Conservation (phyloP, 805 yeast species). For the Wickerhamiella slavikovae region DNA sequence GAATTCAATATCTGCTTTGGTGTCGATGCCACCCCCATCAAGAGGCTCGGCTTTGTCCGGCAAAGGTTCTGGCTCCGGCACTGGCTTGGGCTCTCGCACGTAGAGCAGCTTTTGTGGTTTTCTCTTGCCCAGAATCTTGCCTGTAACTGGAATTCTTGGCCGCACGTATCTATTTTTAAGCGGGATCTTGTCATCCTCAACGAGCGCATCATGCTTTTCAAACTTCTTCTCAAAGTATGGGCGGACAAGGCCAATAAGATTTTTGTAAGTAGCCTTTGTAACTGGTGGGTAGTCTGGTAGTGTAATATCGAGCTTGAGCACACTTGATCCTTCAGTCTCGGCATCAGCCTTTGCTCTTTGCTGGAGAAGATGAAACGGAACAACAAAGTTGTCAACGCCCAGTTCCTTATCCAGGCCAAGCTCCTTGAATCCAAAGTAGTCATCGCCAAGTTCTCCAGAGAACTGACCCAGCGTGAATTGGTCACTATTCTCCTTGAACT, state of each 20-base stretch:
- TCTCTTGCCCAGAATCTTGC: conserved; percentile 34
- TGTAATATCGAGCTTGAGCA: conserved; percentile 26
- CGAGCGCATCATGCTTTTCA: conserved; percentile 9
- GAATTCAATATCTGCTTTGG: too few relatives aligned
- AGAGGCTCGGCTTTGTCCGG: too few relatives aligned
- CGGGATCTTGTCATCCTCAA: conserved; percentile 76
- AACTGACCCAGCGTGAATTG: conserved; percentile 91
- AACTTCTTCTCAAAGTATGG: conserved; percentile 27
- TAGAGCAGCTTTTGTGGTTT: conserved; percentile 1
- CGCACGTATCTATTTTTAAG: conserved; percentile 53
- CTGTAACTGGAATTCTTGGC: conserved; percentile 78
- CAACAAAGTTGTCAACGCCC: conserved; percentile 61
- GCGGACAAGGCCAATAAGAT: conserved; percentile 35
- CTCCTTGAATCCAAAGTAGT: conserved; percentile 91
- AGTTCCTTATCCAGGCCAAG: conserved; percentile 85
- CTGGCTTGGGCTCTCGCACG: neutral
- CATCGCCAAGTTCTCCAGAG: conserved; percentile 85
- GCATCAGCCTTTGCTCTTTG: conserved; percentile 14
- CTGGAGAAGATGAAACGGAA: conserved; percentile 76
- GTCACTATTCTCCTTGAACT: conserved; percentile 77
- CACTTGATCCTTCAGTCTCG: conserved; percentile 16
- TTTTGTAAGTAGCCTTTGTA: conserved; percentile 27
- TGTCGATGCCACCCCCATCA: too few relatives aligned
- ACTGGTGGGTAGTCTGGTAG: conserved; percentile 32
- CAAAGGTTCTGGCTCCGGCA: neutral